Conservation (phyloP, 2,329 filamentous ascomycete genomes). For the Hymenoscyphus salicellus region DNA sequence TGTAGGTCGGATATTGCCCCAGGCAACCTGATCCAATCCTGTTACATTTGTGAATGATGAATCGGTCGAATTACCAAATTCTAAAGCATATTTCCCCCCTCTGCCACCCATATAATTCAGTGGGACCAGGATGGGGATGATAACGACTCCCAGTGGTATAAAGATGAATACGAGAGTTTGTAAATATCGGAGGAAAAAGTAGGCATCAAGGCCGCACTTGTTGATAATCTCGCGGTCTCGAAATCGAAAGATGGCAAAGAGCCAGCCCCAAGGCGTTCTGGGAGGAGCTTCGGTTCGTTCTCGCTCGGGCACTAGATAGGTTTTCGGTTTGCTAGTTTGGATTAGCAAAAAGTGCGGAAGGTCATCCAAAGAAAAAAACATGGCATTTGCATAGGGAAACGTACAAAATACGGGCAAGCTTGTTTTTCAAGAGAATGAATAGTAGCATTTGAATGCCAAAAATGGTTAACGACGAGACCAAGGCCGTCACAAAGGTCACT, state of each 20-base stretch:
- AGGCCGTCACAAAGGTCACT: slow-evolving; percentile 34
- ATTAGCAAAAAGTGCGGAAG: slow-evolving; percentile 16
- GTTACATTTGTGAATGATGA: slow-evolving; percentile 31
- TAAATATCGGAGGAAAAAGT: slow-evolving; percentile 93
- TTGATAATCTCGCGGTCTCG: slow-evolving; percentile 81
- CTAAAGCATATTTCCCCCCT: slow-evolving; percentile 44
- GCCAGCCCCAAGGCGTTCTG: slow-evolving; percentile 45
- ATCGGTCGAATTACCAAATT: slow-evolving; percentile 35
- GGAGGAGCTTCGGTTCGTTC: slow-evolving; percentile 78
- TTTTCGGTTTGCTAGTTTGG: slow-evolving; percentile 67
- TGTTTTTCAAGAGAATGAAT: slow-evolving; percentile 76
- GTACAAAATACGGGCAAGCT: slow-evolving; percentile 79
- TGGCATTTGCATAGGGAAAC: slow-evolving; percentile 34
- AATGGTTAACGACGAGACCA: slow-evolving; percentile 33
- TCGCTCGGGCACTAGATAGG: slow-evolving; percentile 80
- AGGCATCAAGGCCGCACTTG: slow-evolving; percentile 93
- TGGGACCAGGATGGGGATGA: slow-evolving; percentile 82
- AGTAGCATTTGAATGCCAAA: slow-evolving; percentile 53
- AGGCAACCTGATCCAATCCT: slow-evolving; percentile 79
- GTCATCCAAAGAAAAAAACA: neutral
- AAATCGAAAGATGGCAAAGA: slow-evolving; percentile 63
- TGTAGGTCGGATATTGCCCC: slow-evolving; percentile 73
- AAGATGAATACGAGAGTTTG: slow-evolving; percentile 88
- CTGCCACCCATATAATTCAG: slow-evolving; percentile 74
- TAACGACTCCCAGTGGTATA: slow-evolving; percentile 71